Percentiles rank a stretch among this genome's conserved stretches.
phyloP scores from a whole-genome alignment of 139 green algal genomes.

The Microglena sp. region DNA sequence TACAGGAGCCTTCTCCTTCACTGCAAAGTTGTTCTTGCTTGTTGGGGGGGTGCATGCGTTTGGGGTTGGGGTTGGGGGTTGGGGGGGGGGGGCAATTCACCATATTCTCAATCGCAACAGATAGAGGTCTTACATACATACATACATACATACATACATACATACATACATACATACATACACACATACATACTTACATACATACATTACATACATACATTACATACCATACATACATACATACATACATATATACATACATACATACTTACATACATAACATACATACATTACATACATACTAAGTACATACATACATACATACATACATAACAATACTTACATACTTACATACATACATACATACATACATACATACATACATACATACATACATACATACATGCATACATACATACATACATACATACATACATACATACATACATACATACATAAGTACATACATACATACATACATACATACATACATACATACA shows the following conservation, averaged over 20 bases:
- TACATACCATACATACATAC: not conserved
- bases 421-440: constrained; percentile 1
- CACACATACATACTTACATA: not conserved
- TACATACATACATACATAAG: not conserved
- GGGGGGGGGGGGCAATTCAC: no score
- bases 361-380: not conserved
- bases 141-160: not conserved
- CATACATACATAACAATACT: not conserved
- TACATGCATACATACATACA: not conserved
- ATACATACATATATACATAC: not conserved
- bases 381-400: not conserved
- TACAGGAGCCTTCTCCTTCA: no score
- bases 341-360: not conserved
- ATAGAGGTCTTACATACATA: not conserved
- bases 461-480: not conserved
- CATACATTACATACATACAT: not conserved
- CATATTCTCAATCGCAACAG: no score
- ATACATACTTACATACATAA: not conserved
- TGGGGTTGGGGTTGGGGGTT: no score
- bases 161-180: not conserved
- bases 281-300: not conserved
- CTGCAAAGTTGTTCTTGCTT: no score
- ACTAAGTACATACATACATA: not conserved
- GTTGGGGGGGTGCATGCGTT: no score
- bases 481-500: not conserved